Percentiles rank a stretch among this genome's conserved stretches.
Conservation (phyloP, 768 basidiomycete genomes). For the Mycena belliarum region DNA sequence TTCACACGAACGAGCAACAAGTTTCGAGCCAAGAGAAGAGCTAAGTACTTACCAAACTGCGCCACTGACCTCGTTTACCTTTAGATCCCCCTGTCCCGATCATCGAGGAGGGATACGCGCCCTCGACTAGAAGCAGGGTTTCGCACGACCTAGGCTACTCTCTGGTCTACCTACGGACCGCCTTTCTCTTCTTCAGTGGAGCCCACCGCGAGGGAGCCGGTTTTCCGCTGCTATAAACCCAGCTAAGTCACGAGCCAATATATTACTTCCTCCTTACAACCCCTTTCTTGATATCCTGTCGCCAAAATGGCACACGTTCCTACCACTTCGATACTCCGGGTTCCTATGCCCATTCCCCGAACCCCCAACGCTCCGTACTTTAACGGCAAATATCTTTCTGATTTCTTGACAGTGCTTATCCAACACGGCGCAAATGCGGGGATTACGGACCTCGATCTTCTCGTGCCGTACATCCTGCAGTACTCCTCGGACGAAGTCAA, state of each 20-base stretch:
- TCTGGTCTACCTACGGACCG: background rate
- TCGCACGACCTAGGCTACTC: background rate
- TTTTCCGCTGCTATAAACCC: background rate
- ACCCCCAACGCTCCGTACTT: background rate
- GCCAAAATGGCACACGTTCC: background rate
- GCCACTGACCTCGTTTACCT: background rate
- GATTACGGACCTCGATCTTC: background rate
- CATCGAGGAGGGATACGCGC: too few species aligned
- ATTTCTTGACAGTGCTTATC: background rate
- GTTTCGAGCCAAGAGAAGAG: background rate
- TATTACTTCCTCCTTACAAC: background rate
- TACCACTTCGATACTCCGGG: background rate
- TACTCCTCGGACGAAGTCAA: background rate
- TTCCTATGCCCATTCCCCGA: slow-evolving; percentile 7
- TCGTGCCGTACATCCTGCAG: background rate
- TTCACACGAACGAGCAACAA: background rate
- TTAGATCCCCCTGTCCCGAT: too few species aligned
- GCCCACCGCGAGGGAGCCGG: slow-evolving; percentile 15
- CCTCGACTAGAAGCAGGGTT: too few species aligned
- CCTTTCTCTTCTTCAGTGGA: slow-evolving; percentile 12
- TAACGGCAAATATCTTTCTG: slow-evolving; percentile 1
- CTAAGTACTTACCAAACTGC: background rate
- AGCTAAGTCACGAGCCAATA: background rate
- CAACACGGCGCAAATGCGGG: slow-evolving; percentile 9
- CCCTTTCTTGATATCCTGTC: background rate